phyloP scores from a whole-genome alignment of 2,329 filamentous ascomycete genomes.

The Cytospora chrysosperma region DNA sequence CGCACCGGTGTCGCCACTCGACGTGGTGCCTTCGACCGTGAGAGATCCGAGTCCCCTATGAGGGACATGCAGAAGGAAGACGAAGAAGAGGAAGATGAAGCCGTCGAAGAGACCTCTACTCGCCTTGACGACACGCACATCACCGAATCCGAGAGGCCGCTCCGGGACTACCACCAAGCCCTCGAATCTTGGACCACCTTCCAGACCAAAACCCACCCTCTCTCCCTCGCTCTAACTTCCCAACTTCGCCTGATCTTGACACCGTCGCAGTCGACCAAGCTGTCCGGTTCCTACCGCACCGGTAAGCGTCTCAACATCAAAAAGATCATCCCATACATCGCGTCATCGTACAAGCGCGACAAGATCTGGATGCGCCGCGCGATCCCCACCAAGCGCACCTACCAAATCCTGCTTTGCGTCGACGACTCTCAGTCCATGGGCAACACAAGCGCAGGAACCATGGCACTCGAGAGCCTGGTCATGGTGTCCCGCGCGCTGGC shows the following conservation, averaged over 20 bases:
- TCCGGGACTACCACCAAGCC: constrained; percentile 55
- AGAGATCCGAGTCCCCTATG: constrained; percentile 39
- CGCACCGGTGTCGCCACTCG: constrained; percentile 60
- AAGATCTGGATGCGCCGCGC: constrained; percentile 99
- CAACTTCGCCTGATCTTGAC: constrained; percentile 94
- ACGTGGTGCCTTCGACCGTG: constrained; percentile 57
- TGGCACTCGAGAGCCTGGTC: constrained; percentile 92
- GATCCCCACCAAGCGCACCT: constrained; percentile 87
- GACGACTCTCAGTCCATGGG: constrained; percentile 96
- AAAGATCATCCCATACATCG: constrained; percentile 98
- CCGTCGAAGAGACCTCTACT: constrained; percentile 53
- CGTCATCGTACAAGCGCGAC: constrained; percentile 96
- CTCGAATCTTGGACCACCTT: constrained; percentile 81
- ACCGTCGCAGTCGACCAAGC: constrained; percentile 91
- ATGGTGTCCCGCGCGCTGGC: constrained; percentile 83
- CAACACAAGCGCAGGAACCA: constrained; percentile 68
- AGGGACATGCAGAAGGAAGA: constrained; percentile 34
- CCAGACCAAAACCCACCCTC: constrained; percentile 77
- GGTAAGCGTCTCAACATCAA: constrained; percentile 99
- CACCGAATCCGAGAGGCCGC: constrained; percentile 41
- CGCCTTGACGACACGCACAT: constrained; percentile 76
- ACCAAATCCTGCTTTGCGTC: constrained; percentile 96
- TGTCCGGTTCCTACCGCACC: constrained; percentile 94
- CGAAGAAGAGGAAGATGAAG: constrained; percentile 39
- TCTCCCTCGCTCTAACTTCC: constrained; percentile 87